These are phyloP conservation scores for Lepidium aucheri DNA, from an alignment of 345 rosid genomes.

Conservation along the genomic window DNA sequence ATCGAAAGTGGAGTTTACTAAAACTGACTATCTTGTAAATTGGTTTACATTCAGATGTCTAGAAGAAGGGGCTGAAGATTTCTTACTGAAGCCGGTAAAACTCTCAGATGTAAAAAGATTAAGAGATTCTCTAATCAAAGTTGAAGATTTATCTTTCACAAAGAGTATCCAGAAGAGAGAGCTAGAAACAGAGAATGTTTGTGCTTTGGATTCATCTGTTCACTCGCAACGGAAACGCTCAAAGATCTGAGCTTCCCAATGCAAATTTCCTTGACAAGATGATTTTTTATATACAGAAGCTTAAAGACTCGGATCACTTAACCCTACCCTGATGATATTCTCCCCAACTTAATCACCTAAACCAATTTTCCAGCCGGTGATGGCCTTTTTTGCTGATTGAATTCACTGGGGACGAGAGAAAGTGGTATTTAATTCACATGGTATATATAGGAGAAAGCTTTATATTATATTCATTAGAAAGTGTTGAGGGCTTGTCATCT, in stretches of 20 bases:
- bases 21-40: background rate
- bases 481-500: too few relatives aligned
- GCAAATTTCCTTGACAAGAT: background rate
- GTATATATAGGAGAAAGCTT: background rate
- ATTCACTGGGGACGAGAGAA: background rate
- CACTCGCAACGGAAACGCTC: constrained; percentile 15
- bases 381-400: background rate
- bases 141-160: constrained; percentile 16
- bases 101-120: constrained; percentile 58
- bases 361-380: constrained; percentile 2
- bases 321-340: background rate
- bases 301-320: background rate
- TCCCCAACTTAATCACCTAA: background rate
- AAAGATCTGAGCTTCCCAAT: constrained; percentile 6
- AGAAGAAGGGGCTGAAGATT: constrained; percentile 91
- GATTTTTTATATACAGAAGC: background rate
- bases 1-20: background rate
- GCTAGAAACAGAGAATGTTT: constrained; percentile 13
- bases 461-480: background rate
- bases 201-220: constrained; percentile 16
- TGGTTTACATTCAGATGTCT: constrained; percentile 42
- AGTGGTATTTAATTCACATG: background rate
- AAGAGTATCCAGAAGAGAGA: constrained; percentile 47
- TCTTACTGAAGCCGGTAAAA: constrained; percentile 64
- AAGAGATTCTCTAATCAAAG: constrained; percentile 47